These are phyloP conservation scores for Trichoderma erinaceum DNA, from an alignment of 495 filamentous ascomycete genomes.

Conservation along the genomic window DNA sequence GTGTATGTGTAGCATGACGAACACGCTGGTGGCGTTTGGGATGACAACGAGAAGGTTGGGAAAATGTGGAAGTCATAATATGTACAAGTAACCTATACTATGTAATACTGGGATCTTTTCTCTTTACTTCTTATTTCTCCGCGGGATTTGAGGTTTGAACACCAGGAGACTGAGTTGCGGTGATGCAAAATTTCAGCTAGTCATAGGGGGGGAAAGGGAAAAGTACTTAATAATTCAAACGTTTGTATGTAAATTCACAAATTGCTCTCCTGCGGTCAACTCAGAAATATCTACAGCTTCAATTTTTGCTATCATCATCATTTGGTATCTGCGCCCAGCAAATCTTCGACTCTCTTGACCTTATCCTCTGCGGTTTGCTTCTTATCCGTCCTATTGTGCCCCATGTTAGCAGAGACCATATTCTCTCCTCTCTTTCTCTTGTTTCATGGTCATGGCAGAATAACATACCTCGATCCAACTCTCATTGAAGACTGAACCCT, in stretches of 20 bases:
- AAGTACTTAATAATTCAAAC: conserved; percentile 2
- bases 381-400: conserved; percentile 39
- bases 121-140: not conserved
- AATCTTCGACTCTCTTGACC: conserved; percentile 40
- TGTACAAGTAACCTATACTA: conserved; percentile 17
- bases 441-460: not conserved
- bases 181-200: not conserved
- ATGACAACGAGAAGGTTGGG: not conserved
- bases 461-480: conserved; percentile 67
- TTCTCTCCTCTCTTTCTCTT: no score
- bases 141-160: not conserved
- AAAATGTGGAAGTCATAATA: not conserved
- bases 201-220: not conserved
- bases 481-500: conserved; percentile 87
- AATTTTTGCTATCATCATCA: not conserved
- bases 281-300: not conserved
- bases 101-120: not conserved
- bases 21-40: not conserved
- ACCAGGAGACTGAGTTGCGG: not conserved
- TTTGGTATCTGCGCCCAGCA: conserved; percentile 27
- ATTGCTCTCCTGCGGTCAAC: not conserved
- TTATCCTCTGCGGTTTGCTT: conserved; percentile 42
- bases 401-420: not conserved
- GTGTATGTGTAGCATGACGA: not conserved
- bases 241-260: not conserved